Evolutionary conservation across 176 grass and related monocot species (phyloP), one percentile per base, ranked within the genome.

Genomic region (Zoysia pacifica): DNA sequence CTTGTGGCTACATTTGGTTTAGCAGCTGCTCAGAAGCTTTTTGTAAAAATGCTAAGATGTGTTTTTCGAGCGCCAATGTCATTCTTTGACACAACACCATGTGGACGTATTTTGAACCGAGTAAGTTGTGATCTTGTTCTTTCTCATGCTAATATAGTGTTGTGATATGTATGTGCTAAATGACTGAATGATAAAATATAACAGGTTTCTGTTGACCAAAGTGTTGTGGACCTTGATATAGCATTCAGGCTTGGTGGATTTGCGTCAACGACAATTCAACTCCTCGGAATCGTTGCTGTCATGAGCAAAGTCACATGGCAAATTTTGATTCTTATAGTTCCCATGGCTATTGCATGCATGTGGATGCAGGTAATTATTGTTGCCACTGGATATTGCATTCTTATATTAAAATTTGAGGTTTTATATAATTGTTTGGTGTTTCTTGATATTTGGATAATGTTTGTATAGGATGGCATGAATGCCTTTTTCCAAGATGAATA

Each of bases 221-320:
- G 86, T 79, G 84, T 98, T 68, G 79, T 98, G 62, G 96, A 98
- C 85, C 66, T 93, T 19, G 84, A 98, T 84, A 91, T 98, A 81
- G 67, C 81, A 70, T 83, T 72, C 81, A 94, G 67, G 48, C 86
- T 98, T 79, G 96, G 92, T 39, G 96, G 96, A 40, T 99, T 99
- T 87, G 82, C 96, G 84, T 90, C 96, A 75, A 95, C 93, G 46
- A 93, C 93, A 84, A 99, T 99, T 83, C 96, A 99, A 91, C 90
- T 99, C 42, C 84, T 99, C 20, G 87, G 88, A 74, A 93, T 99
- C 64, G 91, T 99, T 81, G 92, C 87, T 80, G 96, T 99, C 49
- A 99, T 99, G 96, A 89, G 80, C 65, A 93, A 95, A 78, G 96
- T 90, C 16, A 99, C 96, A 78, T 99, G 96, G 96, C 92, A 99